These are phyloP conservation scores for Neoboletus brunneissimus DNA, from an alignment of 768 basidiomycete genomes.

Conservation along the genomic window DNA sequence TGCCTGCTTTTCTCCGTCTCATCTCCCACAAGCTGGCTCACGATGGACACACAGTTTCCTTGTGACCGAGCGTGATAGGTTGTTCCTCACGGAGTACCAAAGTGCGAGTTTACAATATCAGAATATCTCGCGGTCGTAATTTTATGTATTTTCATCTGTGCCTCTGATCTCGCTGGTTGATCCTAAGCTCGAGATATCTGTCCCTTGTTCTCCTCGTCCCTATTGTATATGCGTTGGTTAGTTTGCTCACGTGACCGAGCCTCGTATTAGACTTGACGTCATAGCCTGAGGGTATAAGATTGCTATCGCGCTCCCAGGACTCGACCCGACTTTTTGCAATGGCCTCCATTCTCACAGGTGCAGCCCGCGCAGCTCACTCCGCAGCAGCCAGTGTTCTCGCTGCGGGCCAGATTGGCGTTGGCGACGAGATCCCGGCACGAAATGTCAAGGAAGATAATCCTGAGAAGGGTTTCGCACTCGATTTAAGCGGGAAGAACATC, in stretches of 20 bases:
- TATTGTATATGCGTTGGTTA: background rate
- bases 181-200: background rate
- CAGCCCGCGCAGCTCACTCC: slow-evolving; percentile 53
- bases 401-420: slow-evolving; percentile 39
- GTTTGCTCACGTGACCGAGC: slow-evolving; percentile 2
- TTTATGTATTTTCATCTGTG: background rate
- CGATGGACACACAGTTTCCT: slow-evolving; percentile 57
- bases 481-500: slow-evolving; percentile 58
- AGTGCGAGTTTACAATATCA: slow-evolving; percentile 75
- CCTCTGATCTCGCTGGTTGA: background rate
- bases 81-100: slow-evolving; percentile 81
- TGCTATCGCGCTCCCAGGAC: background rate
- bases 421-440: slow-evolving; percentile 44
- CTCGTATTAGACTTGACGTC: background rate
- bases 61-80: slow-evolving; percentile 63
- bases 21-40: background rate
- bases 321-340: slow-evolving; percentile 30
- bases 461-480: slow-evolving; percentile 39
- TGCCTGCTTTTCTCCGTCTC: slow-evolving; percentile 6
- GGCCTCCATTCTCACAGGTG: slow-evolving; percentile 45
- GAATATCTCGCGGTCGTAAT: slow-evolving; percentile 73
- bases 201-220: background rate
- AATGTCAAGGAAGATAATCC: slow-evolving; percentile 61
- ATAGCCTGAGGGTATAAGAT: slow-evolving; percentile 2
- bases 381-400: slow-evolving; percentile 50